Evolutionary conservation across 139 green algal genomes (phyloP).

Genomic region (Ostreobium quekettii): DNA sequence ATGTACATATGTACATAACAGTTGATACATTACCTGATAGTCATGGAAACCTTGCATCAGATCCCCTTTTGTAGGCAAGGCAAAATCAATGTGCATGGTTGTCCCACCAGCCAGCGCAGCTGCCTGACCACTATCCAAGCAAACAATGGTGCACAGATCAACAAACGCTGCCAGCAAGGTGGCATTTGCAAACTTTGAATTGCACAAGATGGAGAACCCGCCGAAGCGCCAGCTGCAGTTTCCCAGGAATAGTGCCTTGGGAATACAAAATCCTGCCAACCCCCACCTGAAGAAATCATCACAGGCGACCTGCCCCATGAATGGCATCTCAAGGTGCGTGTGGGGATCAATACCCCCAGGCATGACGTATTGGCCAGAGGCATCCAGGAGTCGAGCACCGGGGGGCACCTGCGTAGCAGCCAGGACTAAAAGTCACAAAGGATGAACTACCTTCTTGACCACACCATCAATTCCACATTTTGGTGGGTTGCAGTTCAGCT

Average conservation of each 20-base stretch:
- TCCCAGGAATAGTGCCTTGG: neutral
- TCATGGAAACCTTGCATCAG: slow-evolving; percentile 46
- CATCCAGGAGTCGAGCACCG: slow-evolving; percentile 57
- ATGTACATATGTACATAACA: too few species aligned
- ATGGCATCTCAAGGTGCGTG: slow-evolving; percentile 93
- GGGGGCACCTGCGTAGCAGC: slow-evolving; percentile 19
- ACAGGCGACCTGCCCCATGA: slow-evolving; percentile 72
- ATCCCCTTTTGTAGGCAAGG: slow-evolving; percentile 70
- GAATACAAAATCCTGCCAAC: neutral
- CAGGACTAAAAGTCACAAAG: neutral
- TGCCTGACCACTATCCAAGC: slow-evolving; percentile 51
- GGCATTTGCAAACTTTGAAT: too few species aligned
- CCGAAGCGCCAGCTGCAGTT: neutral
- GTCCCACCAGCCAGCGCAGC: slow-evolving; percentile 88
- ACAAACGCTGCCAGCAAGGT: too few species aligned
- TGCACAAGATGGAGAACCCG: too few species aligned
- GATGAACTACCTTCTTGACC: neutral
- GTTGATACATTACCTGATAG: too few species aligned
- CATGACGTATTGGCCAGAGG: slow-evolving; percentile 72
- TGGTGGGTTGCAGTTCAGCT: neutral
- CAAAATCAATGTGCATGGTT: slow-evolving; percentile 97
- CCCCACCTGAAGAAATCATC: slow-evolving; percentile 72
- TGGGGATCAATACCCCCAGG: slow-evolving; percentile 95
- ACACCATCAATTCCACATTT: neutral
- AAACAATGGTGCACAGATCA: too few species aligned